Evolutionary conservation across 495 filamentous ascomycete species (phyloP), one percentile per base, ranked within the genome.

Genomic region (Bacidia gigantensis): DNA sequence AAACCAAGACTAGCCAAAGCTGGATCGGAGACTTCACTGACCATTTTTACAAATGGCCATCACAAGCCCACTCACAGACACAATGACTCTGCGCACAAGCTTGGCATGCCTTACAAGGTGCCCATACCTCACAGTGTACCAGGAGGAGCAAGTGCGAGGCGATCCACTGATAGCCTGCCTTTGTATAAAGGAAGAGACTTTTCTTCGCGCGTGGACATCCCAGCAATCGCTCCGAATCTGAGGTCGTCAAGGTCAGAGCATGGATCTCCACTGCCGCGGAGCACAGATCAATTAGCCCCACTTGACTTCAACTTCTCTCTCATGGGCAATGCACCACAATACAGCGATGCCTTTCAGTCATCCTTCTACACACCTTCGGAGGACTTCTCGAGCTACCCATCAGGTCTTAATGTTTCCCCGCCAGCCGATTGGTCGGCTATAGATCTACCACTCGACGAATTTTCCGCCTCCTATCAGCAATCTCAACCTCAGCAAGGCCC

Each of bases 21-120:
- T 52, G 86, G 83, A 58, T 93, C 89, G n/a, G 89, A 95, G 43
- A 79, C 78, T 56, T 76, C 78, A 26, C 74, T 96, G 56, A 87
- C 85, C 35, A 79, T 92, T 55, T 92, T 95, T 70, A 78, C 84
- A 48, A 92, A 95, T 62, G 89, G 90, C 55, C 88, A 96, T 66
- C 89, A 95, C 73, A 90, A 90, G 69, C 89, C 90, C 7, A 79
- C 82, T 25, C 86, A 93, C 67, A 88, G 89, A 68, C 84, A 90
- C 64, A 82, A 92, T 68, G 83, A 87, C 65, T 77, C 83, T 55
- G 84, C 86, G 55, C 87, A 93, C 63, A 83, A 87, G 65, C 83
- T 75, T 60, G 86, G 87, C 50, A 62, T 79, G 53, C 89, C 89
- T 14, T 95, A 95, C 68, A 82, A 82, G 62, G 79, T 89, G 51